Base-by-base conservation (phyloP, 1,139 yeast genomes). In the Yamadazyma blattariae region DNA sequence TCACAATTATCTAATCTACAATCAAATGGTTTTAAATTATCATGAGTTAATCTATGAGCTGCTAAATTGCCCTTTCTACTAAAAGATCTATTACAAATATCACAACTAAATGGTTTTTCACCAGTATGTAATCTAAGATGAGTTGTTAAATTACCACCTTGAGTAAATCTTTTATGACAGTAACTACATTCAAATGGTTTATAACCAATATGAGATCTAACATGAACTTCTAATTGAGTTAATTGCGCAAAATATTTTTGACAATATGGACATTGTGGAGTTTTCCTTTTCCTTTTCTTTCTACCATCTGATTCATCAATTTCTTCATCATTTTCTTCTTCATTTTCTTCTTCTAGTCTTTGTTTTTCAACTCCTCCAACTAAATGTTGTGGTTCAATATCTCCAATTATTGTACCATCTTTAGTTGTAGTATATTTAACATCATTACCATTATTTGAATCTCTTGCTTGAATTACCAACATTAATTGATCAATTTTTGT, bases 81-180 rank as follows among this genome's bases (percentile, higher is more conserved):
- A 56, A 89, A 89, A 25, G 79, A 71, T 40, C 87, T 74, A 20
- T 74, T 75, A 57, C 96, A 88, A 11, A 74, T 62, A 21, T 79
- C 82, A 61, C 96, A 88, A 29, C 74, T 68, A 50, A 83, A 87
- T 5, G 96, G 96, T 54, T 84, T 84, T 50, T 87, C 96, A 20
- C 97, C 97, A 1, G 96, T 89, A 53, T 90, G 97, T 18, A 89
- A 68, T 43, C 97, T 69, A 47, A 82, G 67, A 63, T 90, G 97
- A 1, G 96, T 88, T 44, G 95, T 73, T 51, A 90, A 66, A 57
- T 90, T 92, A 12, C 97, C 96, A 44, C 95, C 95, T 56, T 90
- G 97, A 1, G 95, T 85, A 51, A 90, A 90, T 39, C 83, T 66
- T 59, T 88, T 88, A 38, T 79, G 83, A 59, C 94, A 90, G 52